Conservation (phyloP, 2,329 filamentous ascomycete species). For the Lomentospora prolificans region DNA sequence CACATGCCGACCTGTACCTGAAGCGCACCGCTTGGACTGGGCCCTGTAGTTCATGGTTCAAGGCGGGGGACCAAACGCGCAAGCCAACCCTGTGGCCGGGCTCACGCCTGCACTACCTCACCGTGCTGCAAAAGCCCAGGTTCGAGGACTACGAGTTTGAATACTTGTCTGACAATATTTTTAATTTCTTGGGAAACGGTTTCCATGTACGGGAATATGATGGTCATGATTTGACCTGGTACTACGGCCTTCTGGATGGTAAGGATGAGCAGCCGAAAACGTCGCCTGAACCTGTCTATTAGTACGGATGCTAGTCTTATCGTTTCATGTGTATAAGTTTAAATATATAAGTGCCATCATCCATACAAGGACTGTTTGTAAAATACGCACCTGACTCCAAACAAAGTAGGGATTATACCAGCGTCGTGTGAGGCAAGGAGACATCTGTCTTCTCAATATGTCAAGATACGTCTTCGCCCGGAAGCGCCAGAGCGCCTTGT, state of each 20-base stretch:
- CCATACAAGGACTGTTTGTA: no score
- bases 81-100: slow-evolving; percentile 61
- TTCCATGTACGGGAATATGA: slow-evolving; percentile 50
- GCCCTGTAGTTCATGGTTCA: slow-evolving; percentile 63
- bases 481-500: no score
- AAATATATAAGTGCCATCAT: no score
- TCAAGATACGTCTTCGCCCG: no score
- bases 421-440: no score
- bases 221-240: slow-evolving; percentile 9
- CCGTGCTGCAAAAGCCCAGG: slow-evolving; percentile 40
- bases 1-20: slow-evolving; percentile 48
- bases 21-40: slow-evolving; percentile 44
- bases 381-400: no score
- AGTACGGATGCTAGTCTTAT: no score
- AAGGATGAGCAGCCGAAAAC: not conserved
- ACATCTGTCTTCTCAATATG: no score
- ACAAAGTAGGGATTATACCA: no score
- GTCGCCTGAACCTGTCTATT: not conserved
- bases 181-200: slow-evolving; percentile 57
- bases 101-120: slow-evolving; percentile 51
- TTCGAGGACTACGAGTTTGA: slow-evolving; percentile 48
- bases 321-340: no score
- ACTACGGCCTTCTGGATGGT: not conserved
- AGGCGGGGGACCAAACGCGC: slow-evolving; percentile 50
- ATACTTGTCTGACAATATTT: slow-evolving; percentile 38